Evolutionary conservation across 2,329 filamentous ascomycete species (phyloP).

Genomic region (Fusarium annulatum): DNA sequence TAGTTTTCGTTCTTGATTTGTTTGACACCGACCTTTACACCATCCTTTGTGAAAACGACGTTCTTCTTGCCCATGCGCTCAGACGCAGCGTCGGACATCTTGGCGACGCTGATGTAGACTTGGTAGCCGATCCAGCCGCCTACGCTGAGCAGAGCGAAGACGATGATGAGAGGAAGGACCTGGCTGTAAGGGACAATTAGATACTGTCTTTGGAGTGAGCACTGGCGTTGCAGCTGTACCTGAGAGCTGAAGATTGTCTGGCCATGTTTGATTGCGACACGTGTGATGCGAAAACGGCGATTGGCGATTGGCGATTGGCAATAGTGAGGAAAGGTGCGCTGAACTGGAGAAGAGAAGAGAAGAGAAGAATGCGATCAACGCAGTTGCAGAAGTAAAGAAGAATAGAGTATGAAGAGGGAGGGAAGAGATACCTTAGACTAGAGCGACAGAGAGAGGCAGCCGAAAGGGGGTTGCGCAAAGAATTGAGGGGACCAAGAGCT

Average conservation of each 20-base stretch:
- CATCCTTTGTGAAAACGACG: slow-evolving; percentile 79
- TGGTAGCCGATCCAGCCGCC: slow-evolving; percentile 76
- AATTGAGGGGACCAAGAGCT: slow-evolving; percentile 31
- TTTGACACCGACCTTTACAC: slow-evolving; percentile 77
- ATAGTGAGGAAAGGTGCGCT: neutral
- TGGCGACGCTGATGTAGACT: slow-evolving; percentile 74
- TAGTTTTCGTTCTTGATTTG: slow-evolving; percentile 76
- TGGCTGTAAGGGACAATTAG: slow-evolving; percentile 56
- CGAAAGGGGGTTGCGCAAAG: slow-evolving; percentile 27
- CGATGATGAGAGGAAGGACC: slow-evolving; percentile 73
- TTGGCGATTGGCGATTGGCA: neutral
- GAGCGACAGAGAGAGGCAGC: slow-evolving; percentile 11
- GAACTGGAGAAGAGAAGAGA: neutral
- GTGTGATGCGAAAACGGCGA: slow-evolving; percentile 3
- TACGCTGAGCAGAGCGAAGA: slow-evolving; percentile 70
- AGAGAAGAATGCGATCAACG: slow-evolving; percentile 22
- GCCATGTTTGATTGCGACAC: slow-evolving; percentile 33
- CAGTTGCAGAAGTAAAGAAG: slow-evolving; percentile 4
- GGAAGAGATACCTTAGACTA: neutral
- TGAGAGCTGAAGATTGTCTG: slow-evolving; percentile 38
- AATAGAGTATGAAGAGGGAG: neutral
- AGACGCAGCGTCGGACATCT: slow-evolving; percentile 73
- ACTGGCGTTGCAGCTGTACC: slow-evolving; percentile 20
- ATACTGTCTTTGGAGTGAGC: neutral
- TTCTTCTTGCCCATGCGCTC: slow-evolving; percentile 81